Base-by-base conservation (phyloP, 768 basidiomycete genomes). In the Pisolithus tinctorius region DNA sequence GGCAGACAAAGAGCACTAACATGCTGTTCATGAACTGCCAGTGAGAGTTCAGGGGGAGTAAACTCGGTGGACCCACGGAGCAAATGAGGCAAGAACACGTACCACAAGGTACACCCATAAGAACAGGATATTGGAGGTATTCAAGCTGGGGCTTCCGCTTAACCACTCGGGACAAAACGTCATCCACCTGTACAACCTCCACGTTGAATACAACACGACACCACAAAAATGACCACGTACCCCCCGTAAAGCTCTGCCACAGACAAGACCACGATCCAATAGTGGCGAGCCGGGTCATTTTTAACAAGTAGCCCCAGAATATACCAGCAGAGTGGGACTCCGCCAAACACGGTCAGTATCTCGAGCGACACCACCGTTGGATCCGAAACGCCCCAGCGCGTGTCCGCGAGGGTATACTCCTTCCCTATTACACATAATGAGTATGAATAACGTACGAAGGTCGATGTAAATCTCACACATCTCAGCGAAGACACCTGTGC, bases 141-240 rank as follows among this genome's bases (percentile, higher is more conserved):
- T 75, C 48, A 92, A 68, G 63, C 76, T 86, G 0, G 82, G 80
- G 60, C 80, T 86, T 17, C 86, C 87, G 1, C 78, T 82, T 45
- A 92, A 69, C 88, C 88, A 91, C 68, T 91, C 89, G 1, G 89
- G 89, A 60, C 82, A 84, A 69, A 92, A 92, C 3, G 88, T 92
- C 89, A 92, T 90, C 83, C 83, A 90, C 29, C 83, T 84, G 53
- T 34, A 36, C 30, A n/a, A 36, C 14, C 0, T 23, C 27, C 13
- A 16, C 14, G 31, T 34, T 17, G 44, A 39, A 23, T 36, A 40
- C 23, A 25, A 27, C 16, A 10, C n/a, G 7, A 34, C 23, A 10
- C 29, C 34, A 6, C 11, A 9, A 17, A 34, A 30, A 8, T 25
- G 16, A 29, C 29, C n/a, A 63, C 75, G 39, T 44, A 87, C 81